Evolutionary conservation across 2,329 filamentous ascomycete genomes (phyloP).

Genomic region (Paracoccidioides lutzii): DNA sequence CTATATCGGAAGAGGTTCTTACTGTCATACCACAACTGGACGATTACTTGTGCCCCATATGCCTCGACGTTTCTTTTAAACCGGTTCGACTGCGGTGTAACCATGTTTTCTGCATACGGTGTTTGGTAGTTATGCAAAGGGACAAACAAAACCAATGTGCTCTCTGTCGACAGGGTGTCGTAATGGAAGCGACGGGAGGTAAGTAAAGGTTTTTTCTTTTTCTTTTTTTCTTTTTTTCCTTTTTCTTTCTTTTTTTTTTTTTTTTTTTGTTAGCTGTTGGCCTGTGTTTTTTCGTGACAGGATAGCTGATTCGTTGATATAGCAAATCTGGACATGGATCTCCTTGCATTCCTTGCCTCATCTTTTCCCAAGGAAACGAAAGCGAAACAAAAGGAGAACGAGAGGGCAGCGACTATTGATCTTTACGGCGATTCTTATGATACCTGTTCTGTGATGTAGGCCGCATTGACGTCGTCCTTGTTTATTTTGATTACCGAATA

Average conservation of each 20-base stretch:
- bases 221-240: not conserved
- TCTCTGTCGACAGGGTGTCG: slow-evolving; percentile 58
- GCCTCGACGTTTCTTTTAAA: slow-evolving; percentile 65
- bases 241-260: not conserved
- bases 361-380: slow-evolving; percentile 63
- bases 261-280: not conserved
- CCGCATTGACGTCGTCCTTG: no score
- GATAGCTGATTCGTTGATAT: not conserved
- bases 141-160: slow-evolving; percentile 57
- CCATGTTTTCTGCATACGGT: slow-evolving; percentile 74
- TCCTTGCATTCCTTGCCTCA: slow-evolving; percentile 56
- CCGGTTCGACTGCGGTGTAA: slow-evolving; percentile 64
- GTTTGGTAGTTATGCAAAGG: slow-evolving; percentile 66
- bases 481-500: not conserved
- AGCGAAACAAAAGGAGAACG: slow-evolving; percentile 57
- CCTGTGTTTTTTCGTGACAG: not conserved
- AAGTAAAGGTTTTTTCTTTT: slow-evolving; percentile 18
- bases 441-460: slow-evolving; percentile 13
- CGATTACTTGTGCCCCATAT: slow-evolving; percentile 73
- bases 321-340: slow-evolving; percentile 57
- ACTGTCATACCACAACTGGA: slow-evolving; percentile 66
- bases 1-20: slow-evolving; percentile 60
- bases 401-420: slow-evolving; percentile 61
- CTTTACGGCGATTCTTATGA: slow-evolving; percentile 56
- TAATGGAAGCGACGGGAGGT: slow-evolving; percentile 57